Conservation (phyloP, 2,329 filamentous ascomycete genomes). For the Sporothrix phasma region DNA sequence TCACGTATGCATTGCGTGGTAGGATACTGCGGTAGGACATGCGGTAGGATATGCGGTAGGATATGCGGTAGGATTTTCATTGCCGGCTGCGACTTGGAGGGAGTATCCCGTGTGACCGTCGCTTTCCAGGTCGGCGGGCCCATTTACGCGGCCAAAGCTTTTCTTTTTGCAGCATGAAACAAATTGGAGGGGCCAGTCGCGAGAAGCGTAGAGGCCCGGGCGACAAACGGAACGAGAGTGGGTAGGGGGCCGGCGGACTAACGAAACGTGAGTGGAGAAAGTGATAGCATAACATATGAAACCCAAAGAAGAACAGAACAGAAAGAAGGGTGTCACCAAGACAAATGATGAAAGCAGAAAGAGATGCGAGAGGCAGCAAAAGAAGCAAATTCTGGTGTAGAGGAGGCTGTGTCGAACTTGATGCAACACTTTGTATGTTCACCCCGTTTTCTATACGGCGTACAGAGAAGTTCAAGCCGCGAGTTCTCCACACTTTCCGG, state of each 20-base stretch:
- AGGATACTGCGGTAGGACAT: too few species aligned
- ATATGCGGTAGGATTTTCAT: background rate
- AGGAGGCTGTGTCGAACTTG: background rate
- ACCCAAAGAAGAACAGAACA: background rate
- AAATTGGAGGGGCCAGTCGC: too few species aligned
- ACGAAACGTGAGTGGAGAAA: background rate
- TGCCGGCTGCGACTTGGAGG: background rate
- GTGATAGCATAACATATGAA: background rate
- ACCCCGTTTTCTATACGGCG: too few species aligned
- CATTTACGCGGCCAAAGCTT: background rate
- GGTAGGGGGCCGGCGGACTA: background rate
- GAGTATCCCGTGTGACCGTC: background rate
- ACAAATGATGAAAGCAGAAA: background rate
- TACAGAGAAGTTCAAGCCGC: too few species aligned
- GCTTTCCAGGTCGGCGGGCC: background rate
- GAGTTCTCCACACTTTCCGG: background rate
- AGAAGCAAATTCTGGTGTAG: too few species aligned
- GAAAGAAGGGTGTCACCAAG: background rate
- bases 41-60: background rate
- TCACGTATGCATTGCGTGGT: too few species aligned
- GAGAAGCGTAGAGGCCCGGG: too few species aligned
- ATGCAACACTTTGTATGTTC: background rate
- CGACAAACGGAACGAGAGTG: background rate
- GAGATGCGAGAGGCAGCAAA: background rate
- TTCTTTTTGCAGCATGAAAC: background rate